Conservation (phyloP, 148 eudicot genomes). For the Fagopyrum esculentum region DNA sequence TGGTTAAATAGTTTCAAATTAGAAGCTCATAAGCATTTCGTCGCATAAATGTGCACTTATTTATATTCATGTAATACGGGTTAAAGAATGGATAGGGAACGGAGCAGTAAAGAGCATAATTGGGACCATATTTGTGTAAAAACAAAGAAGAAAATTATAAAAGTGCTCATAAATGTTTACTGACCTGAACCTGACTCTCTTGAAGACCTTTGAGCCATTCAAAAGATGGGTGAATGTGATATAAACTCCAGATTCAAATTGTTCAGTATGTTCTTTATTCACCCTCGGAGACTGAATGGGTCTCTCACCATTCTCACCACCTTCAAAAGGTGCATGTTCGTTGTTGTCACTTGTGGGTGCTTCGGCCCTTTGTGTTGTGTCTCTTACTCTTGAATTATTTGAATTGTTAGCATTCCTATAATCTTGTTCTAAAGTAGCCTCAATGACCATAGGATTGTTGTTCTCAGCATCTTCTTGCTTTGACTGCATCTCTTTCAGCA, state of each 20-base stretch:
- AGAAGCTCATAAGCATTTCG: background rate
- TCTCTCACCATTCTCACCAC: slow-evolving; percentile 15
- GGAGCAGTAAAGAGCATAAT: background rate
- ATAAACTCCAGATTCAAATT: slow-evolving; percentile 85
- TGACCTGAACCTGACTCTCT: slow-evolving; percentile 85
- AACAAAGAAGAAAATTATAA: background rate
- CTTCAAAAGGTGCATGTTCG: slow-evolving; percentile 26
- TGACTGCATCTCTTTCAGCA: slow-evolving; percentile 15
- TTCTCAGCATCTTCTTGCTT: slow-evolving; percentile 17
- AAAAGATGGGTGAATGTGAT: slow-evolving; percentile 46
- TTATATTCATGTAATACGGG: too few relatives aligned
- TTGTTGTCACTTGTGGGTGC: slow-evolving; percentile 21
- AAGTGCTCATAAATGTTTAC: background rate
- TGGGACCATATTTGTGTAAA: background rate
- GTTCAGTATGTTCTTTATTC: slow-evolving; percentile 53
- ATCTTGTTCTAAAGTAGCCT: slow-evolving; percentile 17
- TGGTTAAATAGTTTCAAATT: background rate
- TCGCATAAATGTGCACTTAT: background rate
- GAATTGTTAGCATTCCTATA: slow-evolving; percentile 19
- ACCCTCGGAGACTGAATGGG: slow-evolving; percentile 14
- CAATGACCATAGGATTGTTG: too few relatives aligned
- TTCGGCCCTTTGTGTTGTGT: slow-evolving; percentile 17
- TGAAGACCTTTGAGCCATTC: slow-evolving; percentile 62
- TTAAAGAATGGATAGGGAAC: background rate
- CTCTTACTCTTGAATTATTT: slow-evolving; percentile 20